Percentiles rank a stretch among this genome's conserved stretches.
Conservation (phyloP, 768 basidiomycete species). For the Podaxis rugospora region DNA sequence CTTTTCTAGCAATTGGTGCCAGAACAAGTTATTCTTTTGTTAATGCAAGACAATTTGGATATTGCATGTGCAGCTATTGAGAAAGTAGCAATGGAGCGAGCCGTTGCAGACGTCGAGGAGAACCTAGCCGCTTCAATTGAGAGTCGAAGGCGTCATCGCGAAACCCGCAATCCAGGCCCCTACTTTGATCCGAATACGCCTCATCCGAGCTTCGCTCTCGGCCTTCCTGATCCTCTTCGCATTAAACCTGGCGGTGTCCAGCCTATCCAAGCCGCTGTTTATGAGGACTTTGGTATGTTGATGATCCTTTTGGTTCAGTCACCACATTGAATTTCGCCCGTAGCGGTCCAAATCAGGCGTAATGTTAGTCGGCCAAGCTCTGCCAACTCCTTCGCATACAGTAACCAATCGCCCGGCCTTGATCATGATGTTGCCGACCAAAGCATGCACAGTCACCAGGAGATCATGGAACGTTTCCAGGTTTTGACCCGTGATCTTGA, state of each 20-base stretch:
- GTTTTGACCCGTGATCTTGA: slow-evolving; percentile 66
- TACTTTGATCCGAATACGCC: slow-evolving; percentile 89
- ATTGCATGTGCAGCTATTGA: slow-evolving; percentile 92
- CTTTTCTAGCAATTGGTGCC: slow-evolving; percentile 57
- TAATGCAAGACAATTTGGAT: slow-evolving; percentile 91
- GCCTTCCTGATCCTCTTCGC: slow-evolving; percentile 84
- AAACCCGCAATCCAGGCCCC: slow-evolving; percentile 61
- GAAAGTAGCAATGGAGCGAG: slow-evolving; percentile 96
- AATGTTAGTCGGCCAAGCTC: slow-evolving; percentile 66
- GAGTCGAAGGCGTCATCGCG: slow-evolving; percentile 78
- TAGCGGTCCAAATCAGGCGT: slow-evolving; percentile 31
- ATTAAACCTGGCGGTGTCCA: slow-evolving; percentile 82
- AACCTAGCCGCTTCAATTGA: slow-evolving; percentile 81
- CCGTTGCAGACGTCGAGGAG: slow-evolving; percentile 90
- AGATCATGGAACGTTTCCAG: slow-evolving; percentile 75
- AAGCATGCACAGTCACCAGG: slow-evolving; percentile 59
- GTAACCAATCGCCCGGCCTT: slow-evolving; percentile 54
- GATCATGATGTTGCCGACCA: slow-evolving; percentile 42
- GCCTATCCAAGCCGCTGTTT: slow-evolving; percentile 78
- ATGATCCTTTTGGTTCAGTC: not conserved
- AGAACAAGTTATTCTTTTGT: slow-evolving; percentile 71
- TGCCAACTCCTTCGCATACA: slow-evolving; percentile 55
- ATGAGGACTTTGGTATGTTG: slow-evolving; percentile 84
- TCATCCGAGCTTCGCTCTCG: slow-evolving; percentile 61
- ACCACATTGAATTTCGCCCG: not conserved